Base-by-base conservation (phyloP, 2,329 filamentous ascomycete genomes). In the Ceratocystis colombiana region DNA sequence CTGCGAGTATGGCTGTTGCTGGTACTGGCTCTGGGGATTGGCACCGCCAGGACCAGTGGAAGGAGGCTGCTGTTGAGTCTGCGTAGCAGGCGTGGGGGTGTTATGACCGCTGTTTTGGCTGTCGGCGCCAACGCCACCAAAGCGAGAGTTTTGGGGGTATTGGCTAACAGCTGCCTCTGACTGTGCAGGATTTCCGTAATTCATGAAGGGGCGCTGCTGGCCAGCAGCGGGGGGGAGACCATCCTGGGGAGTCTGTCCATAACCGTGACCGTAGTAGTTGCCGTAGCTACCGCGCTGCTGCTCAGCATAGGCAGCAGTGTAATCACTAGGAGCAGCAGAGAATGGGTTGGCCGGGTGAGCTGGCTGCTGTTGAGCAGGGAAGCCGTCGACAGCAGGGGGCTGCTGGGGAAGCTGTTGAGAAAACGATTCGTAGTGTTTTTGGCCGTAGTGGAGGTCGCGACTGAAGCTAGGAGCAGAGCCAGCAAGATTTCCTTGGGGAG, bases 31-130 rank as follows among this genome's bases (percentile, higher is more conserved):
- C 20, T 76, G 77, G 72, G 79, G 78, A 30, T 65, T 66, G 15
- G 55, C 48, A 15, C 25, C 61, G 7, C 22, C 53, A 53, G 67
- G 67, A 17, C 67, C 67, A 64, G 77, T 75, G 61, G 75, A 75
- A 53, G 77, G 77, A n/a, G 71, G 75, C 37, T 73, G 75, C 67
- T 73, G 76, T 71, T 83, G 82, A 61, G 77, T 77, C 72, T 83
- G 82, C 10, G 78, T 77, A 50, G 87, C 81, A 33, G 92, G 91
- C 77, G 95, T 94, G 45, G 93, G 92, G 1, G 92, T 96, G 72
- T 88, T 93, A 75, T 94, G 88, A 57, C 91, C 93, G 74, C 90
- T 96, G 78, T 88, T 90, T 72, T 91, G 89, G 69, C 84, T 82
- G 66, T 96, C 90, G 69, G 84, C 80, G 68, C 81, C 77, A 37